Base-by-base conservation (phyloP, 73 alveolate species). In the Paramecium tetraurelia region DNA sequence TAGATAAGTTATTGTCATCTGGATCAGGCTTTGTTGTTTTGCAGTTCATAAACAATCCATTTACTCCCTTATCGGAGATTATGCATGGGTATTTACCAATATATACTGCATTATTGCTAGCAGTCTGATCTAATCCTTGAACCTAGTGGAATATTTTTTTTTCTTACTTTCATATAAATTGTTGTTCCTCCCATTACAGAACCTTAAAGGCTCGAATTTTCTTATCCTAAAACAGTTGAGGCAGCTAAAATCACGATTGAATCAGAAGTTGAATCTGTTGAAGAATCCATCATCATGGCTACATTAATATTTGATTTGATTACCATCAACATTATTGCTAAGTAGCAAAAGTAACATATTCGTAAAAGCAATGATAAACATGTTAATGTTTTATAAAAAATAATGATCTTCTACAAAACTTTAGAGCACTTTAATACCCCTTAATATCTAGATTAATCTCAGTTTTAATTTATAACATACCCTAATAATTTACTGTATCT, bases 31-130 rank as follows among this genome's bases (percentile, higher is more conserved):
- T 43, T 22, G 93, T 68, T 33, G 93, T 87, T 20, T 58, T 69
- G 29, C 93, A 87, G 48, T 75, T 87, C 86, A 87, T 59, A 40
- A 68, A 87, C n/a, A 87, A 58, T 31, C 86, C 93, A 21, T 87
- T 87, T 24, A 70, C 93, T 22, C 93, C 93, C 80, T 69, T 87
- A 87, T 80, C 93, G 14, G 93, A 80, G 1, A 87, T 57, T 20
- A 40, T 35, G 29, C 93, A 87, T 20, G 89, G 93, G 22, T 87
- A 87, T n/a, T 75, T 75, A 3, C 93, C 93, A 68, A 87, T 53
- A 58, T 43, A 87, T 27, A 87, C 86, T 5, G 89, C 85, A 40
- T 87, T 87, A 41, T 87, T 87, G 14, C 76, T 38, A n/a, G 93
- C 93, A n/a, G 86, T 87, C 24, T 59, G 50, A 41, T 75, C 89